Evolutionary conservation across 139 green algal species (phyloP).

Genomic region (Micractinium conductrix): DNA sequence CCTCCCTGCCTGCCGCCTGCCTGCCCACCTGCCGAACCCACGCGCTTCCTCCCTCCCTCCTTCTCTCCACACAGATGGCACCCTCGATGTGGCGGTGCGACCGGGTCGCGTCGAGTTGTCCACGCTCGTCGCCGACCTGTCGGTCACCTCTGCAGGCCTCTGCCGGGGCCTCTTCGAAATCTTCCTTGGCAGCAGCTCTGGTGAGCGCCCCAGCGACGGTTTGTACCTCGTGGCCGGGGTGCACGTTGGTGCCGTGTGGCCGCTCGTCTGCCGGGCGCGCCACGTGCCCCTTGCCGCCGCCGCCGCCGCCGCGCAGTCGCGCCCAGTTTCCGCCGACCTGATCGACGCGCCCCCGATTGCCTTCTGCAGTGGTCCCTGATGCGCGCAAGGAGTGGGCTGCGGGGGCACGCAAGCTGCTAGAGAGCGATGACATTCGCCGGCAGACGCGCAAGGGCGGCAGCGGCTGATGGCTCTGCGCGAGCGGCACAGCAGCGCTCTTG

Average conservation of each 20-base stretch:
- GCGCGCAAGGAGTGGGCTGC: constrained; percentile 42
- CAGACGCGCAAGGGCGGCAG: constrained; percentile 46
- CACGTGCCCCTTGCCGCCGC: too few species aligned
- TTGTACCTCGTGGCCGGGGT: too few species aligned
- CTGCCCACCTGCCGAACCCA: too few species aligned
- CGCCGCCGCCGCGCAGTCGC: too few species aligned
- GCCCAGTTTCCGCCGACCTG: too few species aligned
- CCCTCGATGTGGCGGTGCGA: constrained; percentile 50
- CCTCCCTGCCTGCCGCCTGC: too few species aligned
- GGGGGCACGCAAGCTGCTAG: constrained; percentile 42
- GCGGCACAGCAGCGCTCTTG: not conserved
- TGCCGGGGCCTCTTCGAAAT: constrained; percentile 81
- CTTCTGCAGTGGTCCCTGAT: constrained; percentile 36
- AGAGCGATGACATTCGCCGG: constrained; percentile 40
- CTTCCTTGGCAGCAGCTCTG: constrained; percentile 33
- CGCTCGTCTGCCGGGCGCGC: too few species aligned
- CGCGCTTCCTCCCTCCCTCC: not conserved
- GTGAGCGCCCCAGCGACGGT: too few species aligned
- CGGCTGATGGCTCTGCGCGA: constrained; percentile 22
- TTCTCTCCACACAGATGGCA: constrained; percentile 26
- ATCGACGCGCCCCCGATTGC: too few species aligned
- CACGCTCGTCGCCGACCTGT: constrained; percentile 58
- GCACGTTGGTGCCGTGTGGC: too few species aligned
- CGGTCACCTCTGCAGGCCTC: constrained; percentile 65
- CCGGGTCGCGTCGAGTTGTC: constrained; percentile 31